Conservation (phyloP, 495 filamentous ascomycete genomes). For the Elasticomyces elasticus region DNA sequence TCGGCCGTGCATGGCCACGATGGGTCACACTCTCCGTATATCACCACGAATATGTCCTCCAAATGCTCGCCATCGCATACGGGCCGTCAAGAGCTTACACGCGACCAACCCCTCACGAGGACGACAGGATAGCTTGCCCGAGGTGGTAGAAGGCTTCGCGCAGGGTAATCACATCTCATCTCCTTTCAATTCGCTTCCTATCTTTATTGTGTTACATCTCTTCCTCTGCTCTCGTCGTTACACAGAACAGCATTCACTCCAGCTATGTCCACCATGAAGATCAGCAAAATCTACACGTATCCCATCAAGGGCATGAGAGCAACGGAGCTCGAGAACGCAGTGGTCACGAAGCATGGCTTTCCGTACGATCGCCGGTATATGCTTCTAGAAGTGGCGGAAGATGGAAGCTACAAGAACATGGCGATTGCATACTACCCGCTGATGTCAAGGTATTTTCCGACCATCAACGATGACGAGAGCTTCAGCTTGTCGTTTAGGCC, state of each 20-base stretch:
- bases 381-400: constrained; percentile 48
- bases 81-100: too few relatives aligned
- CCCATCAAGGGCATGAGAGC: constrained; percentile 79
- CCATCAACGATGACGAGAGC: constrained; percentile 37
- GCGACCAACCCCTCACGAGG: too few relatives aligned
- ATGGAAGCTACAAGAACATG: constrained; percentile 45
- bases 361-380: constrained; percentile 70
- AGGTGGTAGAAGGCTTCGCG: too few relatives aligned
- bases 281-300: constrained; percentile 65
- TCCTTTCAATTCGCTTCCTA: too few relatives aligned
- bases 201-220: neutral
- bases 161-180: too few relatives aligned
- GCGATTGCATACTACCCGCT: constrained; percentile 52
- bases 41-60: too few relatives aligned
- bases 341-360: constrained; percentile 57
- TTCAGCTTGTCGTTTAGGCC: constrained; percentile 49
- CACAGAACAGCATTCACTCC: too few relatives aligned
- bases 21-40: too few relatives aligned
- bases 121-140: too few relatives aligned
- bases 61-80: too few relatives aligned
- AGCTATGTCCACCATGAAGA: constrained; percentile 18
- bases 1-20: too few relatives aligned
- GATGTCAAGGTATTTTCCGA: constrained; percentile 54
- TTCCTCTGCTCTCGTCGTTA: neutral
- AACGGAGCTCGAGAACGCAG: constrained; percentile 45